A percentile compares a stretch with the other conserved stretches of the same genome.
These are phyloP conservation scores for Globisporangium middletonii DNA, from an alignment of 352 stramenopile genomes.

Conservation along the genomic window DNA sequence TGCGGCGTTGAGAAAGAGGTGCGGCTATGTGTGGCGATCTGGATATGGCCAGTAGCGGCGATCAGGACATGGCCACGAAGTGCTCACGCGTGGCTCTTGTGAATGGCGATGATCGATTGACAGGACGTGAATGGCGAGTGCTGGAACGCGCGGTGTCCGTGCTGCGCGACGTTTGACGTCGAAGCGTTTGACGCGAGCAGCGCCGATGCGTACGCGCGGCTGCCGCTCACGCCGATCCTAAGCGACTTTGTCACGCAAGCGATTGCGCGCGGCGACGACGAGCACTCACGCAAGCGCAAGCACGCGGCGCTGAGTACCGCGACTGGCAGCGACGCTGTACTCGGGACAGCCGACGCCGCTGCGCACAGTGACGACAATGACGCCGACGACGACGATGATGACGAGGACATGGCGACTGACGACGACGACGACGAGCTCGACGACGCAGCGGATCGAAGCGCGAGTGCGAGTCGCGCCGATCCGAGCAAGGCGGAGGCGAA, in stretches of 20 bases:
- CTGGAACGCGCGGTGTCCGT: constrained; percentile 73
- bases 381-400: constrained; percentile 11
- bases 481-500: constrained; percentile 1
- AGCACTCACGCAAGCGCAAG: constrained; percentile 51
- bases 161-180: constrained; percentile 63
- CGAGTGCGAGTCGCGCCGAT: no score
- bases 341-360: no score
- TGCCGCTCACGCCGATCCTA: constrained; percentile 46
- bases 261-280: constrained; percentile 18
- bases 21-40: constrained; percentile 5
- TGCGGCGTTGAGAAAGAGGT: constrained; percentile 84
- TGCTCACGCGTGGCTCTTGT: no score
- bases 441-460: no score
- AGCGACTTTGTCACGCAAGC: constrained; percentile 48
- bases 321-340: neutral
- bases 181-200: constrained; percentile 35
- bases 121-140: constrained; percentile 61
- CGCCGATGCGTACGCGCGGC: constrained; percentile 40
- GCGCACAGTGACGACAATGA: neutral
- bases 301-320: constrained; percentile 9
- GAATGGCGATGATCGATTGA: no score
- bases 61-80: neutral
- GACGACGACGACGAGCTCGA: neutral
- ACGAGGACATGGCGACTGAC: constrained; percentile 11
- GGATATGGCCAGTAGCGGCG: neutral